Conservation (phyloP, 2,329 filamentous ascomycete genomes). For the Zymoseptoria passerinii region DNA sequence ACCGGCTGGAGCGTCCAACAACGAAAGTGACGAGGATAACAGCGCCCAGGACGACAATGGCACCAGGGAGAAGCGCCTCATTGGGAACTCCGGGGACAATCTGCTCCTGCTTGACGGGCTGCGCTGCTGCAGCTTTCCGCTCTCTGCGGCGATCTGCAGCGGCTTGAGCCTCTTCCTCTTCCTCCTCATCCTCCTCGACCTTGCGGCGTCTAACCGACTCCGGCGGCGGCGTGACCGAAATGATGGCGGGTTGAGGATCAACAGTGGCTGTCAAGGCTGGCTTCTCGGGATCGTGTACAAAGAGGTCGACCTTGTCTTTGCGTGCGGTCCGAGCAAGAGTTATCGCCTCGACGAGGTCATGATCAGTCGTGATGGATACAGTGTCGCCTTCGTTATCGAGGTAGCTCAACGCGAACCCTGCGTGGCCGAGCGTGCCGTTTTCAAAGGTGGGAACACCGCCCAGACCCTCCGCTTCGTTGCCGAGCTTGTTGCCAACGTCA, state of each 20-base stretch:
- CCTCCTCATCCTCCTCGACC: slow-evolving; percentile 47
- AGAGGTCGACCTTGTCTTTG: slow-evolving; percentile 91
- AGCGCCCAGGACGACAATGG: slow-evolving; percentile 88
- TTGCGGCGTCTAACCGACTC: slow-evolving; percentile 41
- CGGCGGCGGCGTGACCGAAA: slow-evolving; percentile 44
- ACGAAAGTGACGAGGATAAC: slow-evolving; percentile 92
- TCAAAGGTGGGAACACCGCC: slow-evolving; percentile 72
- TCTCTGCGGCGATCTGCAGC: slow-evolving; percentile 28
- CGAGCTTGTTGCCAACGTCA: slow-evolving; percentile 75
- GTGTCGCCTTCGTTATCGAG: slow-evolving; percentile 95
- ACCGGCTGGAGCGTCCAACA: slow-evolving; percentile 41
- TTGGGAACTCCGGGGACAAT: slow-evolving; percentile 88
- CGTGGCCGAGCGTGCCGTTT: slow-evolving; percentile 65
- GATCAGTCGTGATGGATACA: slow-evolving; percentile 91
- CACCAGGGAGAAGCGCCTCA: slow-evolving; percentile 83
- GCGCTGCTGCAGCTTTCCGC: slow-evolving; percentile 31
- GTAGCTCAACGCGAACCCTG: slow-evolving; percentile 88
- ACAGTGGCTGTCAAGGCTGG: slow-evolving; percentile 64
- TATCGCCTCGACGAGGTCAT: slow-evolving; percentile 86
- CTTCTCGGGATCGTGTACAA: slow-evolving; percentile 87
- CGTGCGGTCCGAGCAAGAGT: slow-evolving; percentile 66
- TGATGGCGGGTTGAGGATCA: slow-evolving; percentile 49
- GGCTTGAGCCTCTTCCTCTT: slow-evolving; percentile 39
- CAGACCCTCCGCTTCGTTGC: slow-evolving; percentile 70
- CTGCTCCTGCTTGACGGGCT: slow-evolving; percentile 57